These are phyloP conservation scores for Crithidia brevicula DNA, from an alignment of 208 protist species.

Conservation along the genomic window DNA sequence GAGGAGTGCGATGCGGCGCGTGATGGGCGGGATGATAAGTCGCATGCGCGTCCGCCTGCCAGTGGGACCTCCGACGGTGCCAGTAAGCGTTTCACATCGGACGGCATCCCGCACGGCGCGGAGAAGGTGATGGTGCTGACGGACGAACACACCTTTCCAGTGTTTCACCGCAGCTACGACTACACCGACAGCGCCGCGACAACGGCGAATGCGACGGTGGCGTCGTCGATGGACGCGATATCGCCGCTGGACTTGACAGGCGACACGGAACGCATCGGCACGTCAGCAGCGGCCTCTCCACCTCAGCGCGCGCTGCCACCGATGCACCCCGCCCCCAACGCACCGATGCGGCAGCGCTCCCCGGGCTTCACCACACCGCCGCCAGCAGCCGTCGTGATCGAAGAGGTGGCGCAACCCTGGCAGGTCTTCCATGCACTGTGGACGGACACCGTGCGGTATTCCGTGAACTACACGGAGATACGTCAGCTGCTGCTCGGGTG, in stretches of 20 bases:
- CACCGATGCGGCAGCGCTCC: background rate
- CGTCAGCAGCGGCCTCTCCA: background rate
- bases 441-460: conserved; percentile 53
- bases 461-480: conserved; percentile 42
- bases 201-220: conserved; percentile 9
- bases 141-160: conserved; percentile 23
- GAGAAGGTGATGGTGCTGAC: conserved; percentile 29
- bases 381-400: background rate
- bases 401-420: conserved; percentile 29
- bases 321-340: background rate
- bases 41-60: background rate
- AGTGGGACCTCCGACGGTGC: background rate
- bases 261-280: background rate
- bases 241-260: background rate
- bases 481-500: conserved; percentile 39
- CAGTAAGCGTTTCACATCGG: conserved; percentile 8
- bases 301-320: conserved; percentile 10
- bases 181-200: background rate
- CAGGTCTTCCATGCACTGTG: conserved; percentile 36
- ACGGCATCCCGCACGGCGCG: conserved; percentile 24
- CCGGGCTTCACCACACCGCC: too few species aligned
- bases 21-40: background rate
- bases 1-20: background rate
- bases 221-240: conserved; percentile 11
- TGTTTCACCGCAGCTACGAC: conserved; percentile 14